Conservation (phyloP, 192 early-diverging fungal species). For the Entomortierella beljakovae region DNA sequence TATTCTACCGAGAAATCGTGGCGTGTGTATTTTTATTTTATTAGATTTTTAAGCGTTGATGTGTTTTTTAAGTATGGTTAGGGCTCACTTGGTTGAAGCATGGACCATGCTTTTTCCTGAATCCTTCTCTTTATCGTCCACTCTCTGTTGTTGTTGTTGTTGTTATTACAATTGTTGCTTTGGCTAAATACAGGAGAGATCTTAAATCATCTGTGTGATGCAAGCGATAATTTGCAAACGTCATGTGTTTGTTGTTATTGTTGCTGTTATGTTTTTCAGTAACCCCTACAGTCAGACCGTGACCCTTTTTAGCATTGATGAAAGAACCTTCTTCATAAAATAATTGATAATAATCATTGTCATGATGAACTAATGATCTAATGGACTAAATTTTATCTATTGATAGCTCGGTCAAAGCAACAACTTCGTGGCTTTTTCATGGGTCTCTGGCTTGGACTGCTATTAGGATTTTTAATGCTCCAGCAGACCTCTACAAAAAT, state of each 20-base stretch:
- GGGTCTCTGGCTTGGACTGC: slow-evolving; percentile 43
- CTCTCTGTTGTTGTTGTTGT: too few relatives aligned
- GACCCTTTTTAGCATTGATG: not conserved
- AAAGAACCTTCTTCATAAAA: too few relatives aligned
- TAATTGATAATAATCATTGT: too few relatives aligned
- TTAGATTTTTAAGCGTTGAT: too few relatives aligned
- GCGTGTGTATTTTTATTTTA: too few relatives aligned
- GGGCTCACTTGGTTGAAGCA: not conserved
- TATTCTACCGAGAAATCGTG: too few relatives aligned
- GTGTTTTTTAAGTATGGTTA: too few relatives aligned
- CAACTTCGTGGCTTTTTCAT: slow-evolving; percentile 47
- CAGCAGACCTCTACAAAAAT: slow-evolving; percentile 37
- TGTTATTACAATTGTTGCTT: too few relatives aligned
- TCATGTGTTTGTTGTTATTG: not conserved
- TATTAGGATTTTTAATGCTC: slow-evolving; percentile 31
- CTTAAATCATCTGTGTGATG: too few relatives aligned
- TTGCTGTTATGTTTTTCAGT: not conserved
- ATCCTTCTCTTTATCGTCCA: not conserved
- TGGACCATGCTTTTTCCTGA: not conserved
- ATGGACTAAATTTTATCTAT: not conserved
- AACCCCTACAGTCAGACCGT: not conserved
- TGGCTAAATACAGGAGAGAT: too few relatives aligned
- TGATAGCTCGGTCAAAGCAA: slow-evolving; percentile 44
- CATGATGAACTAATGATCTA: not conserved
- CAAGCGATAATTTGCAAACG: not conserved